Conservation (phyloP, 2,329 filamentous ascomycete species). For the Acrodontium crateriforme region DNA sequence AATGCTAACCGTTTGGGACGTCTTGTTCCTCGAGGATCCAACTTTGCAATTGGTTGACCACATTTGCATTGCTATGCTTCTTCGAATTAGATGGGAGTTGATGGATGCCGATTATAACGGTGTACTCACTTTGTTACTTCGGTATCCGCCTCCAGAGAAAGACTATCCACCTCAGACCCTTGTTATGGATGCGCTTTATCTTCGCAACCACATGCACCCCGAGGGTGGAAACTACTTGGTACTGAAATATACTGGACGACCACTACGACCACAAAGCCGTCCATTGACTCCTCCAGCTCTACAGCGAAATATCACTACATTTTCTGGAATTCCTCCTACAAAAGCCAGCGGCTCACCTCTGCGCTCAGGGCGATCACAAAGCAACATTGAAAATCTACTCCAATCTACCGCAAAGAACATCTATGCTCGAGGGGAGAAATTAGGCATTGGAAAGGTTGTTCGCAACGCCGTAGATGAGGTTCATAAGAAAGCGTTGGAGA, state of each 20-base stretch:
- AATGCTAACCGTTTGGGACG: constrained; percentile 76
- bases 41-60: constrained; percentile 69
- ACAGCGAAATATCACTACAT: constrained; percentile 21
- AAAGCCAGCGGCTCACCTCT: constrained; percentile 1
- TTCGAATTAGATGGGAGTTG: constrained; percentile 81
- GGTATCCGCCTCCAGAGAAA: constrained; percentile 53
- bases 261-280: constrained; percentile 19
- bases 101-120: constrained; percentile 77
- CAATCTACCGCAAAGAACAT: constrained; percentile 66
- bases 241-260: constrained; percentile 50
- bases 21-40: constrained; percentile 75
- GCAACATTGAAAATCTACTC: constrained; percentile 54
- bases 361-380: constrained; percentile 10
- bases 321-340: constrained; percentile 14
- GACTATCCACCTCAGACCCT: constrained; percentile 45
- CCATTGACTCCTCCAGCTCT: constrained; percentile 20
- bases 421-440: constrained; percentile 57
- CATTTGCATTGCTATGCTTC: constrained; percentile 85
- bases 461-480: constrained; percentile 73
- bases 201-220: constrained; percentile 49
- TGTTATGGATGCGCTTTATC: constrained; percentile 70
- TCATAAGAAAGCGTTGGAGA: constrained; percentile 56
- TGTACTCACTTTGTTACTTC: constrained; percentile 67
- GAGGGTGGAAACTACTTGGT: constrained; percentile 53
- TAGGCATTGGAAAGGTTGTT: constrained; percentile 68